phyloP scores from a whole-genome alignment of 441 rosid species.

The Syzygium syzygioides region DNA sequence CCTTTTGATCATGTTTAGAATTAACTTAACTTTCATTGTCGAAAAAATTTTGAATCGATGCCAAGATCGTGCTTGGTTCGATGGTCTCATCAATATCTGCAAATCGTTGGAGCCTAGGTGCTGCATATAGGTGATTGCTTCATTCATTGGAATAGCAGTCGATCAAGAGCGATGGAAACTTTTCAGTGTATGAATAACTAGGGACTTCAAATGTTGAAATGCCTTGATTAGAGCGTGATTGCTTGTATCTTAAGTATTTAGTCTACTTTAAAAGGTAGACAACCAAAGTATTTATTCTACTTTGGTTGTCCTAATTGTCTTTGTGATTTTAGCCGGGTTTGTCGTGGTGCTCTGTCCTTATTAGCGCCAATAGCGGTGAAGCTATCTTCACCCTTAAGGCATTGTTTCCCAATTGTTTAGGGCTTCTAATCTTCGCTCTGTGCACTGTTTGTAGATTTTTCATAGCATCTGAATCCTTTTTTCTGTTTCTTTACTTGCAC shows the following conservation, averaged over 20 bases:
- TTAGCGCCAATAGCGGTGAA: background rate
- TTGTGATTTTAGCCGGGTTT: background rate
- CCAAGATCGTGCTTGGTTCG: background rate
- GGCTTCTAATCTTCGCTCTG: background rate
- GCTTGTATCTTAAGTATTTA: background rate
- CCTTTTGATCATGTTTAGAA: background rate
- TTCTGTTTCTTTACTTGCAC: background rate
- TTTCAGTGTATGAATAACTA: background rate
- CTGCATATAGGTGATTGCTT: background rate
- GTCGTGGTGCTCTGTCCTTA: background rate
- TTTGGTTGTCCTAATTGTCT: background rate
- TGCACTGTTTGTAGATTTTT: background rate
- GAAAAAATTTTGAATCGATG: background rate
- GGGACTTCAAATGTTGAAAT: background rate
- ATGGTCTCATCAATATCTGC: background rate
- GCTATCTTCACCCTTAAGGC: background rate
- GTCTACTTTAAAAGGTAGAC: too few relatives aligned
- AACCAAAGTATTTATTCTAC: background rate
- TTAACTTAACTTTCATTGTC: background rate
- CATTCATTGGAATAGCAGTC: background rate
- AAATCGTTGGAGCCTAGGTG: background rate
- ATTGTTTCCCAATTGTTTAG: background rate
- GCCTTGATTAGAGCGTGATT: background rate
- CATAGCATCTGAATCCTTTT: background rate
- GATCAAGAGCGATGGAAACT: background rate